Conservation (phyloP, 352 stramenopile genomes). For the Globisporangium rhizosaccharum region DNA sequence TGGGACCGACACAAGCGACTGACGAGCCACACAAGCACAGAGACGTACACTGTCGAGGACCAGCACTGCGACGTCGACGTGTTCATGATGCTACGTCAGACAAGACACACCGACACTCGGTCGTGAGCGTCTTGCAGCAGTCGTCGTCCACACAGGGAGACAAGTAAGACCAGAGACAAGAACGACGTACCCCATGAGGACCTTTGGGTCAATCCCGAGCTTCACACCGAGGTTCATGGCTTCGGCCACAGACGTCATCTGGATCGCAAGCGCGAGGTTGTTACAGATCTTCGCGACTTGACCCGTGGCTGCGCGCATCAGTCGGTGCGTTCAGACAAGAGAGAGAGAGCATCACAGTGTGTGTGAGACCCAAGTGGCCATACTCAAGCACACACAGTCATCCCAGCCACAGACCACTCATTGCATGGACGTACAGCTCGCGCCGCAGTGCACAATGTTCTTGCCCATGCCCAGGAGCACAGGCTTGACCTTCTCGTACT, state of each 20-base stretch:
- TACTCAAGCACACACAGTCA: slow-evolving; percentile 3
- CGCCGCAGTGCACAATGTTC: slow-evolving; percentile 92
- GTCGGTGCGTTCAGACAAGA: background rate
- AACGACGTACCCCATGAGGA: slow-evolving; percentile 68
- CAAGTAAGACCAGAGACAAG: too few relatives aligned
- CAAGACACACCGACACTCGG: background rate
- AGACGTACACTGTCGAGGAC: slow-evolving; percentile 89
- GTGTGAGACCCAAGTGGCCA: slow-evolving; percentile 5
- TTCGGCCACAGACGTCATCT: slow-evolving; percentile 95
- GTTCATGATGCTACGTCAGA: slow-evolving; percentile 89
- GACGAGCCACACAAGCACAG: slow-evolving; percentile 3
- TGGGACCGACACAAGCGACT: too few relatives aligned
- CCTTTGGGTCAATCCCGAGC: slow-evolving; percentile 92
- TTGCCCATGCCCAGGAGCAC: slow-evolving; percentile 92
- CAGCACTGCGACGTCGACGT: slow-evolving; percentile 95
- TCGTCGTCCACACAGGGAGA: too few relatives aligned
- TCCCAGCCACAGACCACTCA: slow-evolving; percentile 6
- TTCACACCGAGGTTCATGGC: slow-evolving; percentile 95
- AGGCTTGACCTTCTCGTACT: slow-evolving; percentile 72
- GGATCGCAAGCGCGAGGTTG: slow-evolving; percentile 96
- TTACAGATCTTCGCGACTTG: slow-evolving; percentile 96
- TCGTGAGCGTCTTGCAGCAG: background rate
- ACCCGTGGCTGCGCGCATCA: slow-evolving; percentile 39
- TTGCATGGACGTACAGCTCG: slow-evolving; percentile 61
- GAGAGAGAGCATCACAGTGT: background rate